These are phyloP conservation scores for Haplographium delicatum DNA, from an alignment of 495 filamentous ascomycete species.

Conservation along the genomic window DNA sequence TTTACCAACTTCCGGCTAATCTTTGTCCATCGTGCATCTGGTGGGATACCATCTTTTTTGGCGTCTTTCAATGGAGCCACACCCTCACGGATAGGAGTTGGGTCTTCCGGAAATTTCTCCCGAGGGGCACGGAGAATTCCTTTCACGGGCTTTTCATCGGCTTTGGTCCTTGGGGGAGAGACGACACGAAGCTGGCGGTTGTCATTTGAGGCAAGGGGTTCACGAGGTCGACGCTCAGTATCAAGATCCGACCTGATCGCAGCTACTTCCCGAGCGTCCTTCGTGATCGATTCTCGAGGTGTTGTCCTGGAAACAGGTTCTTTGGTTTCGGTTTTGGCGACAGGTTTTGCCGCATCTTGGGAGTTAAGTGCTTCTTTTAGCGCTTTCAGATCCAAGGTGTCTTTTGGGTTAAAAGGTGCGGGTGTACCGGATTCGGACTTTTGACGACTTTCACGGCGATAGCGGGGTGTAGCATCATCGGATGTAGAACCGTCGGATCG, in stretches of 20 bases:
- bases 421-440: constrained; percentile 3
- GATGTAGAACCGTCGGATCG: constrained; percentile 32
- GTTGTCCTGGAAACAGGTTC: constrained; percentile 2
- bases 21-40: constrained; percentile 83
- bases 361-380: constrained; percentile 42
- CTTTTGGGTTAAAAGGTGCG: constrained; percentile 43
- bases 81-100: constrained; percentile 74
- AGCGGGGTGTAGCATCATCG: constrained; percentile 26
- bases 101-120: constrained; percentile 73
- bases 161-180: constrained; percentile 46
- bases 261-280: constrained; percentile 16
- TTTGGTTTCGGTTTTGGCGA: constrained; percentile 3
- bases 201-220: constrained; percentile 25
- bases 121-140: constrained; percentile 69
- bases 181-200: constrained; percentile 40
- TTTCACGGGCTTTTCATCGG: constrained; percentile 50
- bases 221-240: constrained; percentile 11
- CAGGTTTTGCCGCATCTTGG: constrained; percentile 14
- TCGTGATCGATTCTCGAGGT: constrained; percentile 15
- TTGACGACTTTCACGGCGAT: neutral
- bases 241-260: constrained; percentile 19
- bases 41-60: constrained; percentile 63
- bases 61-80: constrained; percentile 83
- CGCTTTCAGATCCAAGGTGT: constrained; percentile 39
- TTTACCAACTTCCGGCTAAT: constrained; percentile 79